Percentiles rank a stretch among this genome's conserved stretches.
These are phyloP conservation scores for Secale cereale DNA, from an alignment of 176 grass and related monocot genomes.

Conservation along the genomic window DNA sequence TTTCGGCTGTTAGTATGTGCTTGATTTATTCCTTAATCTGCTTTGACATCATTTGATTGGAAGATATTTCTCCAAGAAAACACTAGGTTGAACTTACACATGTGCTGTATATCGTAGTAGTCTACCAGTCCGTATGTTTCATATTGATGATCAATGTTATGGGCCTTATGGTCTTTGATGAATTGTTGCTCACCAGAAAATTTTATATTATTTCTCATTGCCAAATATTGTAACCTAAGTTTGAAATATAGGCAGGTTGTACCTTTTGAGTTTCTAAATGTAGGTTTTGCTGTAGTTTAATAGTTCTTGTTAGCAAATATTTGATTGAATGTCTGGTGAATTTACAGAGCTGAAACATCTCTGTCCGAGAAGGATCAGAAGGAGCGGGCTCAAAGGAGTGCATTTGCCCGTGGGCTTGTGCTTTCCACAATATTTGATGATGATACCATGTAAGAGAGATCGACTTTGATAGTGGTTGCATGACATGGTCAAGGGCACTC, in stretches of 20 bases:
- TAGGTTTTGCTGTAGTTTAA: not conserved
- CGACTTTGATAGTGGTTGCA: conserved; percentile 7
- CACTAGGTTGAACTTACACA: not conserved
- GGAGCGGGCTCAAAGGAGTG: conserved; percentile 37
- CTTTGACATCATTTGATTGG: not conserved
- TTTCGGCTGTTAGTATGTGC: not conserved
- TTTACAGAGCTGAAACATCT: conserved; percentile 41
- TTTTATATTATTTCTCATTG: not conserved
- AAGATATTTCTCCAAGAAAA: not conserved
- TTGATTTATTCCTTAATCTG: conserved; percentile 16
- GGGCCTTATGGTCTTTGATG: not conserved
- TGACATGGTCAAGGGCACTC: not conserved
- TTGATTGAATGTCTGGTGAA: conserved; percentile 22
- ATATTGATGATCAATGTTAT: not conserved
- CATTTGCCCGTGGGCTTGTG: conserved; percentile 38
- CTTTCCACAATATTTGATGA: conserved; percentile 41
- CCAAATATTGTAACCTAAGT: not conserved
- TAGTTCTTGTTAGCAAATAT: not conserved
- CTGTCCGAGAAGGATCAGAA: conserved; percentile 48
- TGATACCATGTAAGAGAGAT: conserved; percentile 32
- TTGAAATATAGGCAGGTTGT: not conserved
- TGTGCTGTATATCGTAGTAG: not conserved
- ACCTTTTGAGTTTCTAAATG: not conserved
- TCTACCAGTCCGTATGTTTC: not conserved
- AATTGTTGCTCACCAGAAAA: not conserved